Conservation (phyloP, 2,329 filamentous ascomycete species). For the Alternaria metachromatica region DNA sequence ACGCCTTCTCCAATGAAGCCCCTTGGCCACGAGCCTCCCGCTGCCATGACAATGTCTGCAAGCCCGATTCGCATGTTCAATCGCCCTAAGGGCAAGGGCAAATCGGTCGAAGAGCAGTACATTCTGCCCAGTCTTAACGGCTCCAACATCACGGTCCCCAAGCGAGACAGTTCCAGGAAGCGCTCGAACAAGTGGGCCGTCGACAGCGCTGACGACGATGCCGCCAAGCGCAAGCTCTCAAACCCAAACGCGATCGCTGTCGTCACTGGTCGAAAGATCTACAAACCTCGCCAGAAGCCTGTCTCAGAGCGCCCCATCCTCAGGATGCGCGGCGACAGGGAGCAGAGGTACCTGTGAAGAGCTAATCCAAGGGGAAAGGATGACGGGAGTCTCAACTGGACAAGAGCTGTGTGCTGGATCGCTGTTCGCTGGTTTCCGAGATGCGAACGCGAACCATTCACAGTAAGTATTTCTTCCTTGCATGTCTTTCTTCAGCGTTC, state of each 20-base stretch:
- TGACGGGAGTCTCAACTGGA: neutral
- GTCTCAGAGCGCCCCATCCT: neutral
- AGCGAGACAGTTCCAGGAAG: neutral
- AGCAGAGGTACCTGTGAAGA: neutral
- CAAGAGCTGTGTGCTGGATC: neutral
- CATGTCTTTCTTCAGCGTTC: neutral
- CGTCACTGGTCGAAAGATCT: no score
- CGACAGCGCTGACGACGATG: no score
- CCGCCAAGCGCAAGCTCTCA: no score
- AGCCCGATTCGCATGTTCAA: neutral
- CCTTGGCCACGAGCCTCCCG: neutral
- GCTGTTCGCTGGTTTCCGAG: neutral
- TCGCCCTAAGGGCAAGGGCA: neutral
- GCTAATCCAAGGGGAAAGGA: neutral
- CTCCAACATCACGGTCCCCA: constrained; percentile 8
- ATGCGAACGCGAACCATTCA: neutral
- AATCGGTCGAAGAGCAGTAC: neutral
- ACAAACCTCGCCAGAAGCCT: no score
- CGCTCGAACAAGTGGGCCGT: neutral
- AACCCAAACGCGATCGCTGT: no score
- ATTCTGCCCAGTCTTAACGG: neutral
- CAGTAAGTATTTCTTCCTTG: neutral
- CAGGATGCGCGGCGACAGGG: neutral
- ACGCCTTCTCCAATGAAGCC: no score
- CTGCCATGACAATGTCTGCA: neutral